Base-by-base conservation (phyloP, 1,139 yeast genomes). In the Starmera stellimalicola region DNA sequence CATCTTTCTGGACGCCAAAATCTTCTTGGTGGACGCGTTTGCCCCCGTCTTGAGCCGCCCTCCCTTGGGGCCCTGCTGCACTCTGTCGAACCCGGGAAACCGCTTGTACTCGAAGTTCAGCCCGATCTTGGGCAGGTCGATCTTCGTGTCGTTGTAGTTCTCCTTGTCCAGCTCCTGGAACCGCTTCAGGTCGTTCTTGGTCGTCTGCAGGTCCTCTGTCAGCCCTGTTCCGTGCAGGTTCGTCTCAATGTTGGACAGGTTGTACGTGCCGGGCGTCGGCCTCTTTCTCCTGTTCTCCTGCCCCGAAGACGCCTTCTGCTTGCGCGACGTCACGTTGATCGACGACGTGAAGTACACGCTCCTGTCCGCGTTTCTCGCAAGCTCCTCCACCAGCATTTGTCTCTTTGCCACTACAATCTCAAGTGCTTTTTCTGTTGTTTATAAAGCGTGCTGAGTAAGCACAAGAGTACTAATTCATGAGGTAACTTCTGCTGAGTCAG, bases 91-190 rank as follows among this genome's bases (percentile, higher is more conserved):
- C 56, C 48, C 26, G 42, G 30, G 32, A 27, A 22, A 35, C 33
- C 15, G 33, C 31, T 30, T 39, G 31, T 51, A 52, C 15, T 45
- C 41, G 27, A 53, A 47, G 18, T 40, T 37, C 10, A 54, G 29
- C 2, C 57, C 57, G 3, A 39, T 33, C 38, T 57, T 58, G 1
- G 68, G 68, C 12, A 63, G 42, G 18, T 63, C 69, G 12, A 62
- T 45, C 32, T 52, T 52, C 20, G 27, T 36, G 16, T 62, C 68
- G 40, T 51, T 59, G 41, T 60, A 63, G 38, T 63, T 63, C 43
- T 64, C 70, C 18, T 58, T 42, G 36, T 61, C 63, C 14, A 64
- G 42, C 35, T 63, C 68, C 4, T 52, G 57, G 31, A 60, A 58
- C 27, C 70, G 41, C 37, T 58, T 59, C 16, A 45, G 43, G 2